Conservation (phyloP, 2,329 filamentous ascomycete species). For the Fusarium ramigenum region DNA sequence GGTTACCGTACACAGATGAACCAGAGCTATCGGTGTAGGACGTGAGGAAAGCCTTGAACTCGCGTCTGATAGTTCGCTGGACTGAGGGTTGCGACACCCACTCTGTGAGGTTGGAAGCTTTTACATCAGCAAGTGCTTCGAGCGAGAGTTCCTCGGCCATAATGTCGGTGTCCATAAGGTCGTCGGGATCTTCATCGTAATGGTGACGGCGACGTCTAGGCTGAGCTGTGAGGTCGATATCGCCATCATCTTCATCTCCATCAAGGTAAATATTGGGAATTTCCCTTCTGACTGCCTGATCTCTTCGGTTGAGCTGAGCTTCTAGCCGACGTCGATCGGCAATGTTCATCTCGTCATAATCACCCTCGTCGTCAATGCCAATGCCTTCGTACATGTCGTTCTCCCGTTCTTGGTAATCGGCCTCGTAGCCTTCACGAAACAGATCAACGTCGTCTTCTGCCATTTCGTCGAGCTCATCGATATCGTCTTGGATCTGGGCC, state of each 20-base stretch:
- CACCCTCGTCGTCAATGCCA: slow-evolving; percentile 80
- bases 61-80: slow-evolving; percentile 90
- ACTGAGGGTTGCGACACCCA: slow-evolving; percentile 94
- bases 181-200: slow-evolving; percentile 94
- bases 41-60: slow-evolving; percentile 97
- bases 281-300: slow-evolving; percentile 74
- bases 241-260: slow-evolving; percentile 85
- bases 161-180: slow-evolving; percentile 90
- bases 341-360: slow-evolving; percentile 75
- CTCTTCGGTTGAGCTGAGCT: slow-evolving; percentile 76
- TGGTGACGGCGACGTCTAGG: slow-evolving; percentile 85
- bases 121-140: slow-evolving; percentile 91
- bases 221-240: slow-evolving; percentile 86
- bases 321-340: slow-evolving; percentile 76
- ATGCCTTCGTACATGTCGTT: slow-evolving; percentile 75
- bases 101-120: slow-evolving; percentile 90
- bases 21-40: slow-evolving; percentile 93
- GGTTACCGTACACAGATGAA: slow-evolving; percentile 92
- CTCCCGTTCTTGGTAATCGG: slow-evolving; percentile 74
- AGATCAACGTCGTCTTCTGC: slow-evolving; percentile 84
- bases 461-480: slow-evolving; percentile 82
- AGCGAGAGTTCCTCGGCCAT: slow-evolving; percentile 96
- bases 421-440: slow-evolving; percentile 77
- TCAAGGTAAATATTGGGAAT: slow-evolving; percentile 79
- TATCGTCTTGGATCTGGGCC: slow-evolving; percentile 75